Evolutionary conservation across 2,329 filamentous ascomycete genomes (phyloP), one percentile per base, ranked within the genome.

Genomic region (Lachnellula subtilissima): DNA sequence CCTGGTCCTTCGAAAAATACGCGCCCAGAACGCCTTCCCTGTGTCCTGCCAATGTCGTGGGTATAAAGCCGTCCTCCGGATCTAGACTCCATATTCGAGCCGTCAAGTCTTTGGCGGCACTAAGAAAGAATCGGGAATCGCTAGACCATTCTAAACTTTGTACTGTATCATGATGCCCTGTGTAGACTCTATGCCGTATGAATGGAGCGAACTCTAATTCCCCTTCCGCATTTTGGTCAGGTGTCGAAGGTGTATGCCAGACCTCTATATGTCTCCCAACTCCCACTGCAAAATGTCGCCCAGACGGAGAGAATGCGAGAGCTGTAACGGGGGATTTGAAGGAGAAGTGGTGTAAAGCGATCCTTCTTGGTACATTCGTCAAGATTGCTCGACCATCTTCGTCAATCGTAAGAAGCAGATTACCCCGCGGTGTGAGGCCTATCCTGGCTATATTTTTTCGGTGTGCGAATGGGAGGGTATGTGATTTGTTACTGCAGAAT

Each of bases 121-220:
- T 96, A 53, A 99, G 79, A 72, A 99, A 93, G 77, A 99, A 99
- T 25, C 94, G 82, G 12, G 93, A 97, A 74, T 99, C 95, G 71
- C 85, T 88, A 8, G 94, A 97, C 94, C 95, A 99, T 70, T 96
- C 88, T 54, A 99, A 88, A 70, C 86, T 87, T 61, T 86, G 84
- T 12, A 97, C 87, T 15, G 82, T 82, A 71, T 97, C 94, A 66
- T 94, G 96, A 72, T 99, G 94, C 0, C 89, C 91, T 1, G 85
- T 86, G 65, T 96, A 91, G 51, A 88, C 87, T 63, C 91, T 85
- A 74, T 97, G 89, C 63, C 88, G 81, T 48, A 97, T 86, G 67
- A 99, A 99, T 0, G 94, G 94, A 19, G 94, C 92, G 73, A 97
- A 99, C 66, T 97, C 92, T 53, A 97, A 78, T 61, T 92, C 90